Base-by-base conservation (phyloP, 2,329 filamentous ascomycete genomes). In the Neopestalotiopsis sp. region DNA sequence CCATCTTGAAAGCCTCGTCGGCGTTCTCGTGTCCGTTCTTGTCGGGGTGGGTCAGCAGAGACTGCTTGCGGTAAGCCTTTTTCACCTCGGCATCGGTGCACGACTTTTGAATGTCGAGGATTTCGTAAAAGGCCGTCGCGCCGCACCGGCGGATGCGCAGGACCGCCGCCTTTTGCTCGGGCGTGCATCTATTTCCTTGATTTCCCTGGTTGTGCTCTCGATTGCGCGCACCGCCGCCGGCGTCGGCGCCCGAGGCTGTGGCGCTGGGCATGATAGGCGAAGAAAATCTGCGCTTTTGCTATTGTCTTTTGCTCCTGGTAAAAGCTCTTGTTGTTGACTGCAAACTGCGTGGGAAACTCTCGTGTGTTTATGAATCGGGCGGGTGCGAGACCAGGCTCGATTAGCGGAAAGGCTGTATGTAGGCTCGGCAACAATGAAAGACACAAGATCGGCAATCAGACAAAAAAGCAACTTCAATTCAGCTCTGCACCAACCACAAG, bases 1-100 rank as follows among this genome's bases (percentile, higher is more conserved):
- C 94, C 93, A 98, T 93, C 85, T 99, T 99, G 85, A 99, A 99
- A 40, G 96, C 96, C 84, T 99, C 96, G 79, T 98, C 96, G 67
- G 96, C 95, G 70, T 97, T 90, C 49, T 95, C 91, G 80, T 98
- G 95, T 65, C 95, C 95, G 86, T 99, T 99, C 86, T 99, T 99
- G 85, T 99, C 96, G 72, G 96, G 96, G 85, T 99, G 96, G 69
- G 96, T 99, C 77, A 98, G 86, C 76, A 99, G 84, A 78, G 93
- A 96, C 79, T 97, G 88, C 83, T 97, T 98, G 77, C 95, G 90
- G 83, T 99, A 99, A 6, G 96, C 95, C 85, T 98, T 98, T 82
- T 98, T 99, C 79, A 99, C 94, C 77, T 98, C 95, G 71, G 86
- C 81, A 74, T 98, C 95, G 63, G 90, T 90, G 76, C 89, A 91